Conservation (phyloP, 2,329 filamentous ascomycete genomes). For the Penicillium verrucosum region DNA sequence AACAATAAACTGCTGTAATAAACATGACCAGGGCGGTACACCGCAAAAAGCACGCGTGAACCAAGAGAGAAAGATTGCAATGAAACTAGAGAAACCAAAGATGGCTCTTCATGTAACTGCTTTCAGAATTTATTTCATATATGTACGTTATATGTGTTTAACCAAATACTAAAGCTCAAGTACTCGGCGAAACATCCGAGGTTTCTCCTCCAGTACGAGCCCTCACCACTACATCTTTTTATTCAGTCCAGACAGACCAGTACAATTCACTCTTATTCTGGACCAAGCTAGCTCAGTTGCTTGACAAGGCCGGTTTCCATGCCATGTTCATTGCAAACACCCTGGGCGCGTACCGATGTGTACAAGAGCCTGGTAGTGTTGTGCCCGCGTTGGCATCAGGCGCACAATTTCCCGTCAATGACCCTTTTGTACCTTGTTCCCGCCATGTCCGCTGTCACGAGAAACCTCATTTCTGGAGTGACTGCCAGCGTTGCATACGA, state of each 20-base stretch:
- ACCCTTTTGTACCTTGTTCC: constrained; percentile 38
- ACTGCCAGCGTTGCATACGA: constrained; percentile 54
- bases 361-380: constrained; percentile 37
- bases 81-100: no score
- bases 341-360: constrained; percentile 42
- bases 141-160: no score
- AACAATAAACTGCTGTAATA: no score
- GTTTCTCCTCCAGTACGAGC: no score
- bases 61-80: no score
- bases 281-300: constrained; percentile 44
- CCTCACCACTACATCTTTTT: no score
- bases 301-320: constrained; percentile 47
- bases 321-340: constrained; percentile 49
- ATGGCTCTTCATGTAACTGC: no score
- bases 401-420: constrained; percentile 40
- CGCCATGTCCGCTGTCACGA: constrained; percentile 45
- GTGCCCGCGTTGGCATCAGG: constrained; percentile 26
- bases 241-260: constrained; percentile 21
- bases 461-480: constrained; percentile 47
- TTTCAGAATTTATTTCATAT: no score
- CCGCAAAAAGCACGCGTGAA: no score
- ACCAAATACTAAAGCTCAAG: no score
- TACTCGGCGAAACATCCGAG: no score
- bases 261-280: constrained; percentile 41
- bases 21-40: no score